Conservation (phyloP, 2,329 filamentous ascomycete genomes). For the Daldinia eschscholtzii region DNA sequence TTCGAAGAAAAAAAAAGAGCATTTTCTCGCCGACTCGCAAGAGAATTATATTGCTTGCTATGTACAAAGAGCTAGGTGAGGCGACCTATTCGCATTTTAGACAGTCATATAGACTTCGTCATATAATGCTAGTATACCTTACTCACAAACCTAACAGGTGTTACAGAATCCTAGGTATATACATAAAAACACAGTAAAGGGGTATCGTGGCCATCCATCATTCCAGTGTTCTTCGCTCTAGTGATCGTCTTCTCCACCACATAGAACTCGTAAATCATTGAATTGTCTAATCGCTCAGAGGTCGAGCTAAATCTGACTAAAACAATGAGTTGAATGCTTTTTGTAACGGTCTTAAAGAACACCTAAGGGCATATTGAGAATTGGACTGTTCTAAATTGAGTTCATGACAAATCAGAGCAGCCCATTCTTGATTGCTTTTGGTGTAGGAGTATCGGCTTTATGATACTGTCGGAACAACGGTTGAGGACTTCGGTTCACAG, state of each 20-base stretch:
- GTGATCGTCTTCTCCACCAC: not conserved
- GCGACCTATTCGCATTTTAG: not conserved
- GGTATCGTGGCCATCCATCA: conserved; percentile 4
- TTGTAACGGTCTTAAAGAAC: not conserved
- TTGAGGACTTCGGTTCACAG: no score
- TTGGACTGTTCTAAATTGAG: not conserved
- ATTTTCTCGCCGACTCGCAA: not conserved
- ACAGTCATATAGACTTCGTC: not conserved
- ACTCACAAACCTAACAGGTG: not conserved
- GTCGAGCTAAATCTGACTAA: not conserved
- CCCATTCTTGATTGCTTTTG: not conserved
- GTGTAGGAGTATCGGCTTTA: not conserved
- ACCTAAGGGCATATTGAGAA: not conserved
- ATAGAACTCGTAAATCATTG: not conserved
- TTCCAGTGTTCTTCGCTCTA: not conserved
- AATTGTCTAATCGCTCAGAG: not conserved
- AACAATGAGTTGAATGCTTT: not conserved
- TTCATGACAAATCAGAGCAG: not conserved
- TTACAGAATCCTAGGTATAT: not conserved
- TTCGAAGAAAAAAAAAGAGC: no score
- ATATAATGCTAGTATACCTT: not conserved
- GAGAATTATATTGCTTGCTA: not conserved
- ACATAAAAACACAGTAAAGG: conserved; percentile 6
- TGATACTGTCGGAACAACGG: no score
- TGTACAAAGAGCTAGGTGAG: not conserved